Evolutionary conservation across 345 rosid genomes (phyloP), one percentile per base, ranked within the genome.

Genomic region (Toxicodendron radicans): DNA sequence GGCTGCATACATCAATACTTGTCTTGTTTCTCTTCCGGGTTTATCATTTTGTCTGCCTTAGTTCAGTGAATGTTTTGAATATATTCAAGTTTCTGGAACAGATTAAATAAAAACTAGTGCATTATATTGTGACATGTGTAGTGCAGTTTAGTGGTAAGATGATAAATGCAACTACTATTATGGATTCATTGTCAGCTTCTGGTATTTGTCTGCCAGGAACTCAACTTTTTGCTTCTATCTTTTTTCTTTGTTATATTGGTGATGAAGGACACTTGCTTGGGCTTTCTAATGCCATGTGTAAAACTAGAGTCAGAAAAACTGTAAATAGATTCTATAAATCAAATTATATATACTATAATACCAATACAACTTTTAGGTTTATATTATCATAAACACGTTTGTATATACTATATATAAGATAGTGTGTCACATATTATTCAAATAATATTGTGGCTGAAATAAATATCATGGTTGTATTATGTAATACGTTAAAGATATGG

Each of bases 131-230:
- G 76, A 72, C 72, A 48, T 32, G 45, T 23, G 78, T 61, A 18
- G 62, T 12, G 58, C 53, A 17, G 21, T 10, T 33, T 38, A 64
- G 76, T 66, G 73, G 73, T 38, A 35, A 23, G 64, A 18, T 57
- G 73, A 72, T 66, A 72, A 51, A 58, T 59, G 57, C 63, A 77
- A 72, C 76, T 51, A 16, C 68, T 14, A 33, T 58, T 46, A 38
- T 77, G 80, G 73, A 59, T 72, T 75, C 72, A 58, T 72, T 72
- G 76, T 77, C 80, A 77, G 11, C 80, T 38, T 23, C 1, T n/a
- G n/a, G 23, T 35, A 23, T 32, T 71, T 58, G 80, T 58, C 80
- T 65, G 76, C 68, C 57, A 46, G 48, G 43, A 18, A 2, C 58
- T 20, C 13, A 14, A 49, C 24, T 57, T 58, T 33, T 53, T 12